Conservation (phyloP, 352 stramenopile species). For the Globisporangium rhizosaccharum region DNA sequence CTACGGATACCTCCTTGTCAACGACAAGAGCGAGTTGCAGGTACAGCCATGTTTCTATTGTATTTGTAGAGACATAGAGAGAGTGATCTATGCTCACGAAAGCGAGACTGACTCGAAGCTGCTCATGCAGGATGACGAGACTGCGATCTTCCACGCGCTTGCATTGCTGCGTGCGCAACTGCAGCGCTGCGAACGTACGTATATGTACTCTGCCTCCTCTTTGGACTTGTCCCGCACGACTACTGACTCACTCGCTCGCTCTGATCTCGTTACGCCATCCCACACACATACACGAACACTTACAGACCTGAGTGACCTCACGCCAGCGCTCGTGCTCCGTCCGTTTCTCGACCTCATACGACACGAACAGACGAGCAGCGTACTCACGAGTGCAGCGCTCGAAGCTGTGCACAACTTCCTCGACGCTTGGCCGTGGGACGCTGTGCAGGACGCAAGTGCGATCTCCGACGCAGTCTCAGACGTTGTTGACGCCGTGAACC, state of each 20-base stretch:
- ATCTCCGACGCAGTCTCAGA: constrained; percentile 56
- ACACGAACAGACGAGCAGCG: constrained; percentile 89
- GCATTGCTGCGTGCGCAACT: constrained; percentile 51
- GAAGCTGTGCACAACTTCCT: constrained; percentile 95
- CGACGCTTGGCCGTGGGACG: constrained; percentile 69
- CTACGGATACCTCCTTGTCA: constrained; percentile 44
- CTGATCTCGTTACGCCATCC: background rate
- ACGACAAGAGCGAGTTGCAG: constrained; percentile 13
- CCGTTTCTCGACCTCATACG: constrained; percentile 95
- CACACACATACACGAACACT: background rate
- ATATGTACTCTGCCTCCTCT: background rate
- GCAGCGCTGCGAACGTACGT: constrained; percentile 47
- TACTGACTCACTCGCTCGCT: background rate
- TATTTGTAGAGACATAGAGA: too few species aligned
- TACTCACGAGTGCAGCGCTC: constrained; percentile 90
- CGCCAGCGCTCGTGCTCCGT: constrained; percentile 60
- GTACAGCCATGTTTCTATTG: constrained; percentile 5
- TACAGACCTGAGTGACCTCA: constrained; percentile 53
- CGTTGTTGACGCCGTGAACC: constrained; percentile 89
- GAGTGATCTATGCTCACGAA: background rate
- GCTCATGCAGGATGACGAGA: constrained; percentile 34
- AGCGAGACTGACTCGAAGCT: background rate
- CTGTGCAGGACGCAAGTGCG: constrained; percentile 26
- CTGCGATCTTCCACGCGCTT: constrained; percentile 60
- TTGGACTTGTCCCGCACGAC: background rate